A percentile compares a stretch with the other conserved stretches of the same genome.
Conservation (phyloP, 2,329 filamentous ascomycete genomes). For the Didymosphaeria variabile region DNA sequence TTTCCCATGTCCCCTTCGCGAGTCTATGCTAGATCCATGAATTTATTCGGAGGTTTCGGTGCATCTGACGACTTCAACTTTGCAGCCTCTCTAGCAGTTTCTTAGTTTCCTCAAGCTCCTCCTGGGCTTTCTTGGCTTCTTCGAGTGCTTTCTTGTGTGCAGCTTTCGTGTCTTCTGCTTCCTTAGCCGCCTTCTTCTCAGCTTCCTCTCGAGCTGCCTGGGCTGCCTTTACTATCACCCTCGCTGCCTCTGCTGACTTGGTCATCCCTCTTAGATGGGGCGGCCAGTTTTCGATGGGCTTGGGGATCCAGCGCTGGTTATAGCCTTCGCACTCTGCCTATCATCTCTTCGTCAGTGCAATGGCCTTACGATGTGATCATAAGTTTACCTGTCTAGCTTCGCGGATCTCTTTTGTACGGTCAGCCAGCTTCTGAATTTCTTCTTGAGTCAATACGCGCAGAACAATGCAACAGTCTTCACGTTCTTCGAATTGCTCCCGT, state of each 20-base stretch:
- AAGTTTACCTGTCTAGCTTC: conserved; percentile 42
- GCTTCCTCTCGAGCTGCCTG: conserved; percentile 40
- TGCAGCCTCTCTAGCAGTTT: conserved; percentile 55
- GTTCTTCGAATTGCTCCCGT: conserved; percentile 87
- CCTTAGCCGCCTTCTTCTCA: conserved; percentile 39
- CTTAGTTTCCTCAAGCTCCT: conserved; percentile 58
- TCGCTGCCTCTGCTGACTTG: conserved; percentile 37
- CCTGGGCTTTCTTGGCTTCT: conserved; percentile 55
- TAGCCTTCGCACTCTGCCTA: no score
- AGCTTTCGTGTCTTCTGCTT: conserved; percentile 50
- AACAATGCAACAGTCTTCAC: conserved; percentile 93
- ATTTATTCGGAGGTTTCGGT: conserved; percentile 44
- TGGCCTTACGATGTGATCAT: no score
- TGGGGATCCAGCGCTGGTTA: no score
- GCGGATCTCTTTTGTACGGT: conserved; percentile 81
- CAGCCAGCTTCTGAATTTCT: conserved; percentile 87
- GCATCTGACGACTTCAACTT: conserved; percentile 55
- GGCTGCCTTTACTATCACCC: conserved; percentile 33
- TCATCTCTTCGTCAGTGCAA: no score
- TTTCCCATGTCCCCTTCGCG: no score
- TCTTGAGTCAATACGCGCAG: conserved; percentile 84
- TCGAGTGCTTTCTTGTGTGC: conserved; percentile 59
- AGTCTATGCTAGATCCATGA: conserved; percentile 20
- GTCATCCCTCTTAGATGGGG: no score
- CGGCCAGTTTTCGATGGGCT: no score